Conservation (phyloP, 192 early-diverging fungal species). For the Piromyces finnis region DNA sequence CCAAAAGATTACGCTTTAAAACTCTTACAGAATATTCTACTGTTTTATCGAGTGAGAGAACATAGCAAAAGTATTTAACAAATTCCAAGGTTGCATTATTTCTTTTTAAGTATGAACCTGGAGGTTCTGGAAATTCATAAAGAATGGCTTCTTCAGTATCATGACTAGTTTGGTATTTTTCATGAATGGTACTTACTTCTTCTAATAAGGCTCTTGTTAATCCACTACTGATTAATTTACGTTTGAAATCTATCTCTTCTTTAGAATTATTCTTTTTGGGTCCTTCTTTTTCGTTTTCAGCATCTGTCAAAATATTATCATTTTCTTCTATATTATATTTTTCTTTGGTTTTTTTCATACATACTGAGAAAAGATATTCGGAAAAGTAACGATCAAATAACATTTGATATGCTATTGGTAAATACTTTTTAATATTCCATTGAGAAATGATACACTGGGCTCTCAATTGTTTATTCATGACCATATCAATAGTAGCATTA, state of each 20-base stretch:
- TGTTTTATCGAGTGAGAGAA: conserved; percentile 54
- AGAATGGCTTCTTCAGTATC: neutral
- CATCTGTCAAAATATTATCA: neutral
- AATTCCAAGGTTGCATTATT: conserved; percentile 20
- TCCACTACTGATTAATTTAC: neutral
- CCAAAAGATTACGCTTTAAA: conserved; percentile 61
- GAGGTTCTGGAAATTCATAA: neutral
- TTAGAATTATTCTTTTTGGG: neutral
- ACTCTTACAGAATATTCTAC: conserved; percentile 63
- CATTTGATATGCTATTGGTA: conserved; percentile 53
- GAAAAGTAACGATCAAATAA: conserved; percentile 47
- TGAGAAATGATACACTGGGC: conserved; percentile 1
- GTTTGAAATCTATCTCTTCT: neutral
- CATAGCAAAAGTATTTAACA: conserved; percentile 8
- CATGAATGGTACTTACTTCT: neutral
- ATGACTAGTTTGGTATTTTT: neutral
- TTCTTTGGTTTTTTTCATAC: neutral
- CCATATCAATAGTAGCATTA: neutral
- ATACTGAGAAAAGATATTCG: neutral
- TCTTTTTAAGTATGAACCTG: neutral
- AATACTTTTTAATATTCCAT: conserved; percentile 82
- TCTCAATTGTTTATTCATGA: neutral
- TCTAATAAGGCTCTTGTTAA: neutral
- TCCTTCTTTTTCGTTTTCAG: neutral
- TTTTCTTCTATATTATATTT: neutral